phyloP scores from a whole-genome alignment of 225 moss, liverwort and hornwort species.

The Neckera pumila region DNA sequence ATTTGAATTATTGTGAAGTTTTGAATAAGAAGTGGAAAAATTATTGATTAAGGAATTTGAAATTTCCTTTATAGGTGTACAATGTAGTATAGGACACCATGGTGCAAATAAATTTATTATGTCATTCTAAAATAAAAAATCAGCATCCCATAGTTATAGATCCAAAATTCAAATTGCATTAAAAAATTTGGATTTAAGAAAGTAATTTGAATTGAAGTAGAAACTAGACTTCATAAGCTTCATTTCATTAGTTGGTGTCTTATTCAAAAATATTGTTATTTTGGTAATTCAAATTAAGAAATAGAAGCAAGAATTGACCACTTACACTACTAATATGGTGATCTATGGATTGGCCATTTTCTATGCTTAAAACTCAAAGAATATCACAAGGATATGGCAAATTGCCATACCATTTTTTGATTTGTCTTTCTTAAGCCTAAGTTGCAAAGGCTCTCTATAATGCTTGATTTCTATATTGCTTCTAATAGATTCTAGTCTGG shows the following conservation, averaged over 20 bases:
- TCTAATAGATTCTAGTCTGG: fast-evolving
- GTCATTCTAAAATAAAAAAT: background rate
- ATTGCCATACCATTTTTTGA: fast-evolving
- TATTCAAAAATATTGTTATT: background rate
- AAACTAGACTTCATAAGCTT: background rate
- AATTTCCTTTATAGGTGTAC: background rate
- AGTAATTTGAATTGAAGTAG: background rate
- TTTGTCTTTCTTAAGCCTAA: background rate
- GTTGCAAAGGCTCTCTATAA: background rate
- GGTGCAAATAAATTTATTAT: background rate
- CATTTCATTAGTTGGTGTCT: no score
- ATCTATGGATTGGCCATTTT: background rate
- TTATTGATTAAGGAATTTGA: background rate
- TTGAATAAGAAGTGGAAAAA: background rate
- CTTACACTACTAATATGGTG: background rate
- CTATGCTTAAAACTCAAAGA: fast-evolving
- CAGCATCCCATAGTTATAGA: background rate
- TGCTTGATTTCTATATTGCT: no score
- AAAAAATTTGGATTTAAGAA: background rate
- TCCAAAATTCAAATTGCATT: background rate
- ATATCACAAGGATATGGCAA: background rate
- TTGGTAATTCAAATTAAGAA: background rate
- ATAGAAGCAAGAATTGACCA: fast-evolving
- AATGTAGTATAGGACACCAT: fast-evolving
- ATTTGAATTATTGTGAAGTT: background rate